Evolutionary conservation across 1,284 basidiomycete genomes (phyloP), one percentile per base, ranked within the genome.

Genomic region (Melampsora americana): DNA sequence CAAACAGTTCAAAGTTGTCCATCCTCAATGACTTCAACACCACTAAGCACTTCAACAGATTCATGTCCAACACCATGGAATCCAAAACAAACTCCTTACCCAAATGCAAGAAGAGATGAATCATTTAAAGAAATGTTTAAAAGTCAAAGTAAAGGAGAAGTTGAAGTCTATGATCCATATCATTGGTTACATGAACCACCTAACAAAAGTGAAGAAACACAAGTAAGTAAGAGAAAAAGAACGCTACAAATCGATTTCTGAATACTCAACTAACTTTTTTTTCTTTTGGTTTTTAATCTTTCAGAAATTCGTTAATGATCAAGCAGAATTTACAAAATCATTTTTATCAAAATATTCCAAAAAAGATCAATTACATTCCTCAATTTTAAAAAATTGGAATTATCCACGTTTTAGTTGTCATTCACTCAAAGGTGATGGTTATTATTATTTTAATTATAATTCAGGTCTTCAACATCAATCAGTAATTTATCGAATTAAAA

Each of bases 111-210:
- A 72, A 87, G 90, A 71, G 77, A 72, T 48, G 69, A 72, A 50
- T 23, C 48, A 23, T 87, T 86, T 20, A 87, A 88, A 79, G 87
- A 89, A 80, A 84, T 88, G 69, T 90, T 91, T 82, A 86, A 89
- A 81, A 90, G 88, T 82, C 86, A 87, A 79, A 83, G 83, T 62
- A 83, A 85, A 39, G 89, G 89, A 26, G 80, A 87, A 65, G 88
- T 91, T 56, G 83, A 83, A 61, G 87, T 92, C 0, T 81, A 84
- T 2, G 89, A 92, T 82, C 90, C 90, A 7, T 92, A 92, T 84
- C 84, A 87, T 62, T 90, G 90, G 89, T 85, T 92, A 20, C 90
- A 91, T 79, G 14, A 60, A n/a, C 69, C 59, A 9, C 69, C 69
- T 2, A 62, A 64, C n/a, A 18, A 76, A 23, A 66, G 44, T 44